Evolutionary conservation across 257 asterid species (phyloP).

Genomic region (Gentiana dahurica): DNA sequence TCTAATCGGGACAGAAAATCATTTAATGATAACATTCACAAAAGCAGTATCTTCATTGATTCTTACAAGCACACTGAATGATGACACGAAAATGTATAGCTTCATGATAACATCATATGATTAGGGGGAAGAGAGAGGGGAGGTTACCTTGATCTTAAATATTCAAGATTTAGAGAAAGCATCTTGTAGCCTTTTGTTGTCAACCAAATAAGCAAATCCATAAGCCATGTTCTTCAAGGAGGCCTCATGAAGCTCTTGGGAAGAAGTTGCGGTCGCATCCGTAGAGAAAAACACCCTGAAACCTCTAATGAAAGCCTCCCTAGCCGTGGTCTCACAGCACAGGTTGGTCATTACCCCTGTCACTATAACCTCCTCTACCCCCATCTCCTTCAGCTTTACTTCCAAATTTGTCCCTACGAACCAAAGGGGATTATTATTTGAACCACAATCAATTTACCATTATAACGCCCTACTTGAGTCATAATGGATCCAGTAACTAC

Average conservation of each 20-base stretch:
- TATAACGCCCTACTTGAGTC: too few species aligned
- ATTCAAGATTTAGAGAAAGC: slow-evolving; percentile 23
- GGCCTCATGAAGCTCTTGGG: slow-evolving; percentile 57
- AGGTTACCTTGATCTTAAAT: neutral
- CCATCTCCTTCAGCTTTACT: slow-evolving; percentile 41
- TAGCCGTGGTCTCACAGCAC: slow-evolving; percentile 74
- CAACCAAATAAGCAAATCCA: slow-evolving; percentile 68
- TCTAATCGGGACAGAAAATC: too few species aligned
- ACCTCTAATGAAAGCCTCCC: slow-evolving; percentile 67
- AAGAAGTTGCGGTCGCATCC: slow-evolving; percentile 62
- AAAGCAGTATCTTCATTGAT: too few species aligned
- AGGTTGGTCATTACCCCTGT: slow-evolving; percentile 72
- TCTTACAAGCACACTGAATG: too few species aligned
- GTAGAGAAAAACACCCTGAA: slow-evolving; percentile 65
- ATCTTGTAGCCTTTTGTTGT: slow-evolving; percentile 26
- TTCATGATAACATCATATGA: too few species aligned
- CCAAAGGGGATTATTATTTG: too few species aligned
- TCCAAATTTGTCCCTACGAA: slow-evolving; percentile 52
- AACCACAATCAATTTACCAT: too few species aligned
- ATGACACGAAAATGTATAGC: too few species aligned
- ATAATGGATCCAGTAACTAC: too few species aligned
- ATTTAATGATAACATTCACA: too few species aligned
- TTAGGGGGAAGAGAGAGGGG: too few species aligned
- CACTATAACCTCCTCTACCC: slow-evolving; percentile 60
- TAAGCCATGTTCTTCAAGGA: slow-evolving; percentile 66